A percentile compares a stretch with the other conserved stretches of the same genome.
Evolutionary conservation across 2,329 filamentous ascomycete species (phyloP).

Genomic region (Biscogniauxia mediterranea): DNA sequence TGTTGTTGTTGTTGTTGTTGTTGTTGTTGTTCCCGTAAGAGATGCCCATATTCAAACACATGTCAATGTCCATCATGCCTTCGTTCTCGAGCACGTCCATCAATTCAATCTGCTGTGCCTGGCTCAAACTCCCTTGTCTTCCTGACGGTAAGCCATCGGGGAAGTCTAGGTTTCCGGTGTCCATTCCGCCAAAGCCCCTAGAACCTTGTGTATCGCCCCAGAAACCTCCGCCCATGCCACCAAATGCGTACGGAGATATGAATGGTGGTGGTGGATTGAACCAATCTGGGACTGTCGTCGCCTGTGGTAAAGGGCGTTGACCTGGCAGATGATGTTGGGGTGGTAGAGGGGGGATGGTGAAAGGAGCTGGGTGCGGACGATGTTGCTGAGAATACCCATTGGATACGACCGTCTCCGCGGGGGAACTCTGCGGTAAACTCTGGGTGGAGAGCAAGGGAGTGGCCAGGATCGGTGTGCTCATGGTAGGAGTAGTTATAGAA

Average conservation of each 20-base stretch:
- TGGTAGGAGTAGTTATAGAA: conserved; percentile 21
- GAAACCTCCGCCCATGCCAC: conserved; percentile 40
- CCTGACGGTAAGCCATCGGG: conserved; percentile 39
- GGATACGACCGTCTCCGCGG: conserved; percentile 22
- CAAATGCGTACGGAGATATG: conserved; percentile 52
- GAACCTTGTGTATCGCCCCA: conserved; percentile 33
- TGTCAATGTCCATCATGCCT: conserved; percentile 61
- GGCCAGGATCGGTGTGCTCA: conserved; percentile 27
- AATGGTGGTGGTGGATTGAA: conserved; percentile 52
- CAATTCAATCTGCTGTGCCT: conserved; percentile 78
- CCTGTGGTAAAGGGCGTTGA: conserved; percentile 44
- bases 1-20: no score
- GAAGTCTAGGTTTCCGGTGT: conserved; percentile 22
- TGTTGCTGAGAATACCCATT: conserved; percentile 22
- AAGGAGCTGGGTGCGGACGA: conserved; percentile 31
- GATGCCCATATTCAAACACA: conserved; percentile 50
- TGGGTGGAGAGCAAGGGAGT: conserved; percentile 24
- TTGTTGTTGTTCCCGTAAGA: conserved; percentile 11
- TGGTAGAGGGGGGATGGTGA: conserved; percentile 40
- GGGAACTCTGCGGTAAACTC: conserved; percentile 22
- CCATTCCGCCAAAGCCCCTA: conserved; percentile 26
- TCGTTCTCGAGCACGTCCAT: conserved; percentile 77
- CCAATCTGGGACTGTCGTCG: conserved; percentile 46
- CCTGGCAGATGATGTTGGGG: conserved; percentile 35
- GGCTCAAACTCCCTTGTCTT: conserved; percentile 68